Base-by-base conservation (phyloP, 345 rosid genomes). In the Euphorbia lathyris region DNA sequence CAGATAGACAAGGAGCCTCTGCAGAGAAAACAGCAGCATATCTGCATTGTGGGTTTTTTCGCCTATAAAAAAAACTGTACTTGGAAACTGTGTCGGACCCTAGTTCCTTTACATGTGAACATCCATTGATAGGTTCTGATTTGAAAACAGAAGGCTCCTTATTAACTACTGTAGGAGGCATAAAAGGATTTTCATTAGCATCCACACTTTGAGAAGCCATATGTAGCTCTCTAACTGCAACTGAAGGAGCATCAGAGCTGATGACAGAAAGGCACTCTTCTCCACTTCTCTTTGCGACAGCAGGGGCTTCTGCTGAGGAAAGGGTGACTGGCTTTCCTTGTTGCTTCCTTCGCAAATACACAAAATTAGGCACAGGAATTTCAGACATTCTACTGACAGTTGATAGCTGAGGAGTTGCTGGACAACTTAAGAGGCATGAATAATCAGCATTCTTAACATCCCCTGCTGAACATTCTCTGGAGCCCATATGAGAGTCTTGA, bases 311-410 rank as follows among this genome's bases (percentile, higher is more conserved):
- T 51, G 67, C 80, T 65, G 83, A 66, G 72, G 64, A 72, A 67
- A 67, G 63, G 63, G 75, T 73, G 59, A 42, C 45, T 69, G 74
- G 36, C 26, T 72, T 75, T 66, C 65, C 70, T 34, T 14, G 74
- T 64, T 66, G 75, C 51, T 80, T 87, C 85, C 84, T 86, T 79
- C 98, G 60, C n/a, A 36, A 27, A 58, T 69, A 89, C 64, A 89
- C 97, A 73, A 76, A 72, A 63, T 69, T 73, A 22, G 38, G 38
- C 38, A 7, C 4, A n/a, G n/a, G n/a, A 61, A 63, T 76, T 75
- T 75, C 82, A 45, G 88, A 77, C 80, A 80, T 78, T 61, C 72
- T 77, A 67, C 74, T 68, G 65, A 69, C 73, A 47, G 79, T 78
- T 73, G 88, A 83, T 63, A 38, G 71, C 70, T 79, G 73, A 51